These are phyloP conservation scores for Hanseniaspora uvarum DNA, from an alignment of 1,139 yeast species.

Conservation along the genomic window DNA sequence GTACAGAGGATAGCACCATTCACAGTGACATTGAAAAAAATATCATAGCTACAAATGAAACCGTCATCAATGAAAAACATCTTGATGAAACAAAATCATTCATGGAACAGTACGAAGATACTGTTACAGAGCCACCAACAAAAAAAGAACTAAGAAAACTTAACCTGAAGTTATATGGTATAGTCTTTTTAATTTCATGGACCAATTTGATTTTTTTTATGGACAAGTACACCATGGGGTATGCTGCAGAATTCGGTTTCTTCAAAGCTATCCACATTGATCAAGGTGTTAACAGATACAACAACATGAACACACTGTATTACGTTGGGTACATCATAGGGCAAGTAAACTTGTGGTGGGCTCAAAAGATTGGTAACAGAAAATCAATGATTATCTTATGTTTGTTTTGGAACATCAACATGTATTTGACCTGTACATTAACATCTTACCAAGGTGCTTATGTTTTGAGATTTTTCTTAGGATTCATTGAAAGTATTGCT, in stretches of 20 bases:
- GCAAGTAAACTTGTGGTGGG: conserved; percentile 33
- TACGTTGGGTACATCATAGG: conserved; percentile 37
- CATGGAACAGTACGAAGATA: conserved; percentile 31
- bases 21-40: not conserved
- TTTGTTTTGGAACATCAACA: conserved; percentile 35
- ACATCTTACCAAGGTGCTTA: conserved; percentile 36
- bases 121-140: conserved; percentile 32
- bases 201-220: conserved; percentile 36
- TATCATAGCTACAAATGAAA: not conserved
- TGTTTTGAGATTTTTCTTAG: conserved; percentile 38
- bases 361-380: conserved; percentile 34
- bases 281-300: conserved; percentile 27
- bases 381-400: conserved; percentile 30
- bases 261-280: conserved; percentile 35
- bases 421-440: conserved; percentile 37
- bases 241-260: conserved; percentile 37
- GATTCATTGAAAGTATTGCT: conserved; percentile 38
- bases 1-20: not conserved
- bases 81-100: conserved; percentile 37
- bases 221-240: conserved; percentile 40
- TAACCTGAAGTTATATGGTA: conserved; percentile 32
- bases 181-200: conserved; percentile 33
- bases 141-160: conserved; percentile 32
- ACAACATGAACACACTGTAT: conserved; percentile 35
- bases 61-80: conserved; percentile 25